A percentile compares a stretch with the other conserved stretches of the same genome.
phyloP scores from a whole-genome alignment of 1,284 basidiomycete species.

The Naganishia sp. region DNA sequence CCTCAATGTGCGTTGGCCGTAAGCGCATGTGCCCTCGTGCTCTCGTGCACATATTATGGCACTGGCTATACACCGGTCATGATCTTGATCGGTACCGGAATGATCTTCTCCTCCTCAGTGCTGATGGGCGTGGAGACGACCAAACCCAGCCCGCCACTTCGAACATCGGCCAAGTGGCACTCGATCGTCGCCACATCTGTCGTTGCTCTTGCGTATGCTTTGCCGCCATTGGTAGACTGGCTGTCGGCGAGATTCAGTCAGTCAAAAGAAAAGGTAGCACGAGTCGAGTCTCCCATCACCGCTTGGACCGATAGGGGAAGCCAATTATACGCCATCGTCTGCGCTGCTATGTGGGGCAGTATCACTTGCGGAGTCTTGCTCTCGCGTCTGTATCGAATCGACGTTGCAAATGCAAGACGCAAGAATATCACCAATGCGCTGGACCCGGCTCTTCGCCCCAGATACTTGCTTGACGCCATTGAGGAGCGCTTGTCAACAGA shows the following conservation, averaged over 20 bases:
- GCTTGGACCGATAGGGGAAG: conserved; percentile 7
- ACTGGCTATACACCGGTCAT: neutral
- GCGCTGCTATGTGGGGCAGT: neutral
- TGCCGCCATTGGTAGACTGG: conserved; percentile 1
- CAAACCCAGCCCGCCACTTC: neutral
- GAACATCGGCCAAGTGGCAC: neutral
- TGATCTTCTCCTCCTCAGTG: conserved; percentile 6
- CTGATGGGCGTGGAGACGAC: conserved; percentile 3
- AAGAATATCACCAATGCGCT: neutral
- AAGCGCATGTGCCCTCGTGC: neutral
- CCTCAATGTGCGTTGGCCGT: neutral
- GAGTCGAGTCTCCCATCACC: neutral
- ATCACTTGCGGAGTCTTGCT: neutral
- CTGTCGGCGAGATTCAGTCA: neutral
- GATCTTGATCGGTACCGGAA: conserved; percentile 3
- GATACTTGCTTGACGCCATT: conserved; percentile 1
- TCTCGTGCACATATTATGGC: neutral
- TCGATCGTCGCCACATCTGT: neutral
- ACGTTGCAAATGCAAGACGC: conserved; percentile 8
- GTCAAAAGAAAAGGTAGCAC: neutral
- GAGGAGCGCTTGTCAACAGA: neutral
- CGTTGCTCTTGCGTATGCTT: neutral
- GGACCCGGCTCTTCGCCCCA: neutral
- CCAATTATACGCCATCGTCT: conserved; percentile 6
- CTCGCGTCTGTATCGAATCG: conserved; percentile 19